Evolutionary conservation across 2,329 filamentous ascomycete genomes (phyloP).

Genomic region (Hypoxylon sp.): DNA sequence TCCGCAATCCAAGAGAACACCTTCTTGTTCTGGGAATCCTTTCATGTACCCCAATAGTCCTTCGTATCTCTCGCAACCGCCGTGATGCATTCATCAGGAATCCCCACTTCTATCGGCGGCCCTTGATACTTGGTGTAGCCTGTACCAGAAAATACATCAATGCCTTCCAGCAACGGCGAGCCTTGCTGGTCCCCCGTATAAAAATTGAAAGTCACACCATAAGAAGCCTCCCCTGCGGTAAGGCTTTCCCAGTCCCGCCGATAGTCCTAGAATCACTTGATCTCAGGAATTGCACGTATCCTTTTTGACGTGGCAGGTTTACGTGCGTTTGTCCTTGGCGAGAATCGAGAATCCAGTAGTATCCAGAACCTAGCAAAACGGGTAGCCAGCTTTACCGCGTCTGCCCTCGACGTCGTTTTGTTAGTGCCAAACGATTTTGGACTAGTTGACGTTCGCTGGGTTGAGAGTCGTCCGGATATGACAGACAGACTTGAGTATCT

Average conservation of each 20-base stretch:
- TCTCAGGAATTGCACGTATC: background rate
- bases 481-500: background rate
- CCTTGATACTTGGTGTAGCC: background rate
- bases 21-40: background rate
- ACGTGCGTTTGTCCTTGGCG: background rate
- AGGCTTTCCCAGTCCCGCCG: background rate
- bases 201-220: background rate
- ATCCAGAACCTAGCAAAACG: background rate
- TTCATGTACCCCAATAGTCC: background rate
- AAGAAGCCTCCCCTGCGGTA: background rate
- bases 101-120: background rate
- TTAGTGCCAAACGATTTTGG: background rate
- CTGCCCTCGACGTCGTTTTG: background rate
- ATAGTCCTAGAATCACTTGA: background rate
- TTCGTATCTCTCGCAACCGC: background rate
- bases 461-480: background rate
- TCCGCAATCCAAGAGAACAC: too few relatives aligned
- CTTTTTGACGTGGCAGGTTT: background rate
- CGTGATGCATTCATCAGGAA: background rate
- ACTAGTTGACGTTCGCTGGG: background rate
- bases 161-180: background rate
- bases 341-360: background rate
- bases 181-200: background rate
- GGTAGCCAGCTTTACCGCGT: background rate
- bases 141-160: background rate